Evolutionary conservation across 441 rosid species (phyloP).

Genomic region (Populus hybrid): DNA sequence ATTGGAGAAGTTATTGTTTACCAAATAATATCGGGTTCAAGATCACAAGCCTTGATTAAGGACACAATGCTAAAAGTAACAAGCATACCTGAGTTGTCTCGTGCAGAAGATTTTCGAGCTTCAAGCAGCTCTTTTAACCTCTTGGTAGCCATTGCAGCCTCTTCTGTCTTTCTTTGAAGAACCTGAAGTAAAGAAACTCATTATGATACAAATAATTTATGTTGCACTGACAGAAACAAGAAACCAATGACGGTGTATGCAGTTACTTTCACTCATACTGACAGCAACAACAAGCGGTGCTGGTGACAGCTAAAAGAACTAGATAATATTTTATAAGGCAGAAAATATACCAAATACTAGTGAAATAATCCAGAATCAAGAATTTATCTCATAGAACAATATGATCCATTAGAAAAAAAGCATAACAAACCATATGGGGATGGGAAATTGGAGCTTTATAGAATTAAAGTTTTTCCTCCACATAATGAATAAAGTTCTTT

Average conservation of each 20-base stretch:
- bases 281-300: neutral
- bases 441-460: neutral
- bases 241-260: neutral
- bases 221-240: neutral
- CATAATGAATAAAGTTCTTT: neutral
- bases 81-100: slow-evolving; percentile 62
- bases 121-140: slow-evolving; percentile 95
- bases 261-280: neutral
- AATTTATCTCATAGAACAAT: neutral
- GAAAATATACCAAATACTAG: neutral
- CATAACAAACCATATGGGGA: neutral
- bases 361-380: neutral
- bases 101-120: slow-evolving; percentile 83
- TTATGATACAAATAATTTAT: slow-evolving; percentile 9
- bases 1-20: slow-evolving; percentile 1
- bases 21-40: slow-evolving; percentile 10
- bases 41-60: slow-evolving; percentile 9
- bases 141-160: slow-evolving; percentile 98
- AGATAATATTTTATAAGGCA: neutral
- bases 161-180: slow-evolving; percentile 99
- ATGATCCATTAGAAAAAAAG: neutral
- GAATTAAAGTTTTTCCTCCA: neutral
- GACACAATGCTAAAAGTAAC: slow-evolving; percentile 8
- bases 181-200: slow-evolving; percentile 49
- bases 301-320: neutral